These are phyloP conservation scores for Elsinoe arachidis DNA, from an alignment of 2,329 filamentous ascomycete species.

Conservation along the genomic window DNA sequence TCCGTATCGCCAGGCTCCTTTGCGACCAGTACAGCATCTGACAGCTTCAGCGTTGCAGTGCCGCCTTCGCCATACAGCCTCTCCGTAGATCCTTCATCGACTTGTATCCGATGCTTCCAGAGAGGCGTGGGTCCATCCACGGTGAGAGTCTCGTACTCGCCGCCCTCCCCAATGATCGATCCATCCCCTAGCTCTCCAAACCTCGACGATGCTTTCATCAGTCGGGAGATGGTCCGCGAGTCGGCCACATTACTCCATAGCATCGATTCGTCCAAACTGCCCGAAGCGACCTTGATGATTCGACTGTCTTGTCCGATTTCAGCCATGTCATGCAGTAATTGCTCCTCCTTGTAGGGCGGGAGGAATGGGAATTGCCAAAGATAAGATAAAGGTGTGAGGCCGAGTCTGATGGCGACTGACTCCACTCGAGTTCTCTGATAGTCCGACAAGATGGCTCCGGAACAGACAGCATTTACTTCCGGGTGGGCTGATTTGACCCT, in stretches of 20 bases:
- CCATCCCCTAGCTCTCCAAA: conserved; percentile 60
- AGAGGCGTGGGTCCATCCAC: conserved; percentile 65
- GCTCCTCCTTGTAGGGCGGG: conserved; percentile 42
- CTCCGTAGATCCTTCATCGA: conserved; percentile 47
- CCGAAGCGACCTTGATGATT: conserved; percentile 90
- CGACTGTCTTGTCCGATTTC: conserved; percentile 71
- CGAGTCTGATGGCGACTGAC: conserved; percentile 77
- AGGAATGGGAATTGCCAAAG: conserved; percentile 85
- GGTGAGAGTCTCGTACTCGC: conserved; percentile 91
- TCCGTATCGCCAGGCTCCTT: conserved; percentile 26
- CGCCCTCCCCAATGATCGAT: conserved; percentile 79
- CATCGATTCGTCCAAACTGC: conserved; percentile 70
- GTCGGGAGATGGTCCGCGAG: conserved; percentile 34
- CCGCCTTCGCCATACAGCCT: conserved; percentile 64
- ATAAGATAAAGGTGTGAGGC: conserved; percentile 72
- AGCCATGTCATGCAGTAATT: conserved; percentile 73
- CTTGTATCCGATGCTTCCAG: conserved; percentile 62
- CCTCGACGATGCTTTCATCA: conserved; percentile 50
- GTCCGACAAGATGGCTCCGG: conserved; percentile 86
- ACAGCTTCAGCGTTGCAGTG: conserved; percentile 61
- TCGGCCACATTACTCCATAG: conserved; percentile 74
- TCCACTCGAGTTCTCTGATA: conserved; percentile 97
- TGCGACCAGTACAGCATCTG: conserved; percentile 45
- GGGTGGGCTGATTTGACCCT: conserved; percentile 62
- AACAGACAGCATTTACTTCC: conserved; percentile 74